These are phyloP conservation scores for Protomyces pachydermus DNA, from an alignment of 1,139 yeast species.

Conservation along the genomic window DNA sequence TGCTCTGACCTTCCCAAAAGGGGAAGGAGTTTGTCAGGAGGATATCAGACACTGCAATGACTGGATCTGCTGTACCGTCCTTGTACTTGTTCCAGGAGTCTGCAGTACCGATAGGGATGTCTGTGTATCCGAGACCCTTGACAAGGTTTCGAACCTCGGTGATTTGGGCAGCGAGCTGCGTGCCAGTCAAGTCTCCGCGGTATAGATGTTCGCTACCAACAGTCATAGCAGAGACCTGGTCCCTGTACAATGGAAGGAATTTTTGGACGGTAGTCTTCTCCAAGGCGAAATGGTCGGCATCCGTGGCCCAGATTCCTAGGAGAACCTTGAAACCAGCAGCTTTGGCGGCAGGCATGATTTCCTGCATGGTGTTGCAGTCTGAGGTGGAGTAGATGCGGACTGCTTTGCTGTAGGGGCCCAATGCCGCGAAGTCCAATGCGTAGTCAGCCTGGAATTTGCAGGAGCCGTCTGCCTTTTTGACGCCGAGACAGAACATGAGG, in stretches of 20 bases:
- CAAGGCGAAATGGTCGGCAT: not conserved
- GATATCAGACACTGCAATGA: conserved; percentile 73
- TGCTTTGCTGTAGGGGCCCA: conserved; percentile 54
- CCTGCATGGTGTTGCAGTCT: conserved; percentile 78
- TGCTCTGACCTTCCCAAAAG: conserved; percentile 96
- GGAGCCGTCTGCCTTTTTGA: conserved; percentile 55
- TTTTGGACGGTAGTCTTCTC: conserved; percentile 38
- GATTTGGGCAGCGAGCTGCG: conserved; percentile 49
- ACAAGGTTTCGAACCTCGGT: conserved; percentile 27
- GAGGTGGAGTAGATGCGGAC: conserved; percentile 81
- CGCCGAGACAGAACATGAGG: conserved; percentile 71
- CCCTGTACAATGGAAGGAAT: not conserved
- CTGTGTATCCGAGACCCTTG: not conserved
- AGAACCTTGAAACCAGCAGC: conserved; percentile 65
- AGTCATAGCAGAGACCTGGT: conserved; percentile 55
- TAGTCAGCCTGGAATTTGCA: conserved; percentile 70
- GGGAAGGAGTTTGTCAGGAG: conserved; percentile 92
- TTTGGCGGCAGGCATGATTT: conserved; percentile 73
- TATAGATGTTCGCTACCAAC: conserved; percentile 92
- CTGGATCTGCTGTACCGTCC: conserved; percentile 65
- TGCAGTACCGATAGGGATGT: conserved; percentile 68
- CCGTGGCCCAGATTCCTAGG: conserved; percentile 65
- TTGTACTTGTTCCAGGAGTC: conserved; percentile 93
- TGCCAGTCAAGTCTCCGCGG: conserved; percentile 46
- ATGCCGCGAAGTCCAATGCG: conserved; percentile 53